Evolutionary conservation across 1,284 basidiomycete species (phyloP), one percentile per base, ranked within the genome.

Genomic region (Jaminaea rosea): DNA sequence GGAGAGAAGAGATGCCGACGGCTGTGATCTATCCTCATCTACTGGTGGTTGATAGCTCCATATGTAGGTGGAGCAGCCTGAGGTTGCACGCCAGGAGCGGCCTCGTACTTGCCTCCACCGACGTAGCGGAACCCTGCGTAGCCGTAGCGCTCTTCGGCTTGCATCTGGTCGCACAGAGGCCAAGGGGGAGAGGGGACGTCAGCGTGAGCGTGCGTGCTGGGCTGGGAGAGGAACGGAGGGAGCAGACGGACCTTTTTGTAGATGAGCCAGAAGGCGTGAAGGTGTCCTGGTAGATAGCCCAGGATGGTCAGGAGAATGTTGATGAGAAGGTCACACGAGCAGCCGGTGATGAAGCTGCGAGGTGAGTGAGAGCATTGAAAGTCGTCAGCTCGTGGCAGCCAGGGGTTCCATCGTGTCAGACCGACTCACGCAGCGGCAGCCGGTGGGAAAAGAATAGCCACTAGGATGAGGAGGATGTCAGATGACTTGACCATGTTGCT

Each of bases 221-320:
- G 21, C n/a, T n/a, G 34, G 21, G n/a, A 10, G 34, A 27, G 8
- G 28, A n/a, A 19, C n/a, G 15, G 24, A 28, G n/a, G 45, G 34
- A 36, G 27, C 10, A n/a, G 1, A 48, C 46, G 36, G 9, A 48
- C 46, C 47, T 49, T 36, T 23, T 49, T 49, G 34, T 49, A 49
- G 21, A 49, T 36, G 37, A 49, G 28, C 28, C 31, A 31, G 46
- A n/a, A 48, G 11, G 26, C 24, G 46, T 31, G 26, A 31, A 39
- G 10, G n/a, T 49, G 37, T 37, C 59, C 55, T 28, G 52, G 24
- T 11, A 27, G 34, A 13, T 45, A 34, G n/a, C 73, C 81, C 54
- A 64, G 84, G 83, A 83, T 75, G 0, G 86, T 88, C 64, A 87
- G 75, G 52, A 79, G 74, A 53, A 87, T 80, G 76, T 86, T 87